These are phyloP conservation scores for Discostella stelligeroides DNA, from an alignment of 108 stramenopile genomes.

Conservation along the genomic window DNA sequence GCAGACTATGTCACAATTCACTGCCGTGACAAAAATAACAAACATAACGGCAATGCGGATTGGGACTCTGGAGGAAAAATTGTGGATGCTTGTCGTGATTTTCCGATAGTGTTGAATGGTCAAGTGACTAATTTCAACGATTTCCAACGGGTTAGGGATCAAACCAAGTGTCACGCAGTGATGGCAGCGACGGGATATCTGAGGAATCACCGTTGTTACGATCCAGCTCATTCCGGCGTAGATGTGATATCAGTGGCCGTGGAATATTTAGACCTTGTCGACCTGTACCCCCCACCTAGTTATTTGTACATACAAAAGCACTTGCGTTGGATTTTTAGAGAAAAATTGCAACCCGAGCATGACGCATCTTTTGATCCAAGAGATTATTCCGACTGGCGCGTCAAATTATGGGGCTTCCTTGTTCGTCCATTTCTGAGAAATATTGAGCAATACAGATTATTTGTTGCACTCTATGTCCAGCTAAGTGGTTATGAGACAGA, in stretches of 20 bases:
- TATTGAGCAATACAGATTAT: constrained; percentile 56
- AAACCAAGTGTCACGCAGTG: constrained; percentile 52
- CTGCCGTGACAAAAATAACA: constrained; percentile 50
- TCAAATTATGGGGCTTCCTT: constrained; percentile 60
- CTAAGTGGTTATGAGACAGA: constrained; percentile 24
- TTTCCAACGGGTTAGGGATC: constrained; percentile 17
- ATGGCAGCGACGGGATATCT: constrained; percentile 63
- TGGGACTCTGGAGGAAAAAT: constrained; percentile 44
- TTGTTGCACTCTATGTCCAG: constrained; percentile 56
- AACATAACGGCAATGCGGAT: constrained; percentile 49
- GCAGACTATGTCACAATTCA: constrained; percentile 56
- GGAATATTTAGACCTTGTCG: constrained; percentile 55
- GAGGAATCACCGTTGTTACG: constrained; percentile 41
- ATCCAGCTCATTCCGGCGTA: neutral
- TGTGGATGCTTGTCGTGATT: constrained; percentile 31
- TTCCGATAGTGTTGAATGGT: constrained; percentile 57
- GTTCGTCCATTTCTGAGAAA: constrained; percentile 56
- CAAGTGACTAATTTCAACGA: constrained; percentile 29
- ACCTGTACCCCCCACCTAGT: constrained; percentile 56
- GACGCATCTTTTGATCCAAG: constrained; percentile 26
- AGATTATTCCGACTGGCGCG: constrained; percentile 50
- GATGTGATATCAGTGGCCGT: constrained; percentile 42
- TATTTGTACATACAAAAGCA: constrained; percentile 64
- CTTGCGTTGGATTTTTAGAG: constrained; percentile 67
- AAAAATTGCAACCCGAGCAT: constrained; percentile 41